phyloP scores from a whole-genome alignment of 805 yeast species.

The Myxozyma sirexii region DNA sequence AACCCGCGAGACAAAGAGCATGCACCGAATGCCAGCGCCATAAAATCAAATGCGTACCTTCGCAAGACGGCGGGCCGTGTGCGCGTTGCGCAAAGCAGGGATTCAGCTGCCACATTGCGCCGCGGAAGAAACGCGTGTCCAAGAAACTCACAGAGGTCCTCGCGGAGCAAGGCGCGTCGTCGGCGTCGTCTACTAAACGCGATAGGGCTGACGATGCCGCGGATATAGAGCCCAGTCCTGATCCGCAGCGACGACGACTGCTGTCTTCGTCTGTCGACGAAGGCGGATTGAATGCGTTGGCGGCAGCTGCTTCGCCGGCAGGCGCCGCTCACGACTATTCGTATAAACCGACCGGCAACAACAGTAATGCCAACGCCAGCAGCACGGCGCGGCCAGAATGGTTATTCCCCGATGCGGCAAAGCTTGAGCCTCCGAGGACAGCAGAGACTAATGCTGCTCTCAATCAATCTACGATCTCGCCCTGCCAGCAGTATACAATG shows the following conservation, averaged over 20 bases:
- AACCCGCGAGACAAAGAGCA: slow-evolving; percentile 20
- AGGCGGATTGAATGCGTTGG: neutral
- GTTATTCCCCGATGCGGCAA: neutral
- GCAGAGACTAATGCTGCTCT: neutral
- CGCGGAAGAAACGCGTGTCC: slow-evolving; percentile 28
- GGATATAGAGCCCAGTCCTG: neutral
- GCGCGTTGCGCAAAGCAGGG: slow-evolving; percentile 29
- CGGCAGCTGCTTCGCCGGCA: slow-evolving; percentile 1
- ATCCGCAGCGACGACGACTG: neutral
- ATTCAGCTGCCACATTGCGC: slow-evolving; percentile 25
- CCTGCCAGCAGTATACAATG: slow-evolving; percentile 16
- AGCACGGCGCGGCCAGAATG: neutral
- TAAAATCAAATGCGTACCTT: slow-evolving; percentile 24
- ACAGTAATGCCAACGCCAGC: neutral
- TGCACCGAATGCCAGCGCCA: slow-evolving; percentile 33
- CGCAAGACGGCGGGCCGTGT: slow-evolving; percentile 23
- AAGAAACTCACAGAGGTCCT: slow-evolving; percentile 4
- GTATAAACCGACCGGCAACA: neutral
- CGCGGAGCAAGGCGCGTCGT: neutral
- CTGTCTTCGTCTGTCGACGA: neutral
- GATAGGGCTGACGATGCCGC: neutral
- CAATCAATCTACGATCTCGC: slow-evolving; percentile 20
- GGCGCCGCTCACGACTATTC: neutral
- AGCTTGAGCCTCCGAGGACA: neutral
- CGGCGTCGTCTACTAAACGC: neutral